Evolutionary conservation across 1,284 basidiomycete genomes (phyloP).

Genomic region (Quambalaria eucalypti): DNA sequence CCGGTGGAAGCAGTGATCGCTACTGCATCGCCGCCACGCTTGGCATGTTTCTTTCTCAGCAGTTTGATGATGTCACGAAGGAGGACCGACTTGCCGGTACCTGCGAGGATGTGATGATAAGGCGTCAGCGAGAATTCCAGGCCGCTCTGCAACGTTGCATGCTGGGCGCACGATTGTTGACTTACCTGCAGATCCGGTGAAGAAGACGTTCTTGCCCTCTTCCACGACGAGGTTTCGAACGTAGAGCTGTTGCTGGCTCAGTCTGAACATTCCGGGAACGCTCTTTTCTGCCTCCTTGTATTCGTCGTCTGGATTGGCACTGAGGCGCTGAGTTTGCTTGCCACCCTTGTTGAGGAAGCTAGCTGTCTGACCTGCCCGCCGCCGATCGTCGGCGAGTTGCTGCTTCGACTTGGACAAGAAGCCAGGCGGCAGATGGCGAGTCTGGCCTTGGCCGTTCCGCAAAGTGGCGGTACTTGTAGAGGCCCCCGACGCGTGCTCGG

Average conservation of each 20-base stretch:
- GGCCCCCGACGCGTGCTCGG: not conserved
- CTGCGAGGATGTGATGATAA: slow-evolving; percentile 50
- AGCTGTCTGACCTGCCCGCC: not conserved
- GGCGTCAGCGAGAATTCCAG: not conserved
- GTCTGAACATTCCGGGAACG: slow-evolving; percentile 14
- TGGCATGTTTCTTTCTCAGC: slow-evolving; percentile 53
- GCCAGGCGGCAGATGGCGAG: not conserved
- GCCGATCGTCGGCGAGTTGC: not conserved
- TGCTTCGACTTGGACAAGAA: not conserved
- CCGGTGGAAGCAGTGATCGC: slow-evolving; percentile 83
- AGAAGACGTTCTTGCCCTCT: slow-evolving; percentile 67
- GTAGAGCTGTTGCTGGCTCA: slow-evolving; percentile 35
- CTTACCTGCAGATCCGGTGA: slow-evolving; percentile 70
- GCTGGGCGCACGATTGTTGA: not conserved
- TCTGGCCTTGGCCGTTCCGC: too few relatives aligned
- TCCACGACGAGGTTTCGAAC: slow-evolving; percentile 39
- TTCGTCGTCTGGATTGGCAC: not conserved
- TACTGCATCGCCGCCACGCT: slow-evolving; percentile 56
- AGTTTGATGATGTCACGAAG: slow-evolving; percentile 75
- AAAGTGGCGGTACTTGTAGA: not conserved
- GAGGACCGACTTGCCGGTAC: slow-evolving; percentile 88
- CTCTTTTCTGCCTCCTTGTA: not conserved
- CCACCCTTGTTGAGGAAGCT: not conserved
- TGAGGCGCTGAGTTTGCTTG: not conserved
- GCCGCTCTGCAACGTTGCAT: not conserved